Evolutionary conservation across 306 rosid genomes (phyloP).

Genomic region (Fagus sylvatica): DNA sequence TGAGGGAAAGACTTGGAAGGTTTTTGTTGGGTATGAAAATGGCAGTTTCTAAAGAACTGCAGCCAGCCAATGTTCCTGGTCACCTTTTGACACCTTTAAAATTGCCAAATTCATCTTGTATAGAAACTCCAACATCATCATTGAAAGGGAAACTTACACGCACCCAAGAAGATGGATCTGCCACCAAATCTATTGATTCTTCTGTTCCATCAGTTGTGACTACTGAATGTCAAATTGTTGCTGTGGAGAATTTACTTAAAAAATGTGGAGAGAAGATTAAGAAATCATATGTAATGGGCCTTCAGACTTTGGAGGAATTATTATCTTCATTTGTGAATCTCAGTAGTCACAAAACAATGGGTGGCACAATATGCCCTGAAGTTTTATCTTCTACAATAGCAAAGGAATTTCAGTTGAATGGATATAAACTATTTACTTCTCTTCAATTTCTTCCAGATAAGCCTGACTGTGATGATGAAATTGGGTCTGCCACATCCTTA

Average conservation of each 20-base stretch:
- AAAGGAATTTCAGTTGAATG: slow-evolving; percentile 20
- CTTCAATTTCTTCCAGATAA: slow-evolving; percentile 21
- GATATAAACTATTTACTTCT: slow-evolving; percentile 31
- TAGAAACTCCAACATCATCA: slow-evolving; percentile 11
- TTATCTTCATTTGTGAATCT: slow-evolving; percentile 22
- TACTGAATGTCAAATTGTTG: slow-evolving; percentile 1
- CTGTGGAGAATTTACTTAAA: slow-evolving; percentile 23
- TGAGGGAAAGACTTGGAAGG: slow-evolving; percentile 23
- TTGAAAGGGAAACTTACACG: not conserved
- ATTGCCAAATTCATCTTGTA: not conserved
- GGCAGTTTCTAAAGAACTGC: not conserved
- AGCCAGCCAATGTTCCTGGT: not conserved
- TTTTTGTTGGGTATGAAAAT: slow-evolving; percentile 5
- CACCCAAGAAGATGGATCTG: not conserved
- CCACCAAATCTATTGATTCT: slow-evolving; percentile 3
- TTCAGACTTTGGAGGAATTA: slow-evolving; percentile 19
- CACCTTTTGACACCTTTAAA: not conserved
- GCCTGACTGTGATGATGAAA: slow-evolving; percentile 24
- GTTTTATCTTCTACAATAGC: slow-evolving; percentile 21
- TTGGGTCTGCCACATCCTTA: slow-evolving; percentile 33
- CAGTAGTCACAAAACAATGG: not conserved
- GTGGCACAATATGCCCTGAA: not conserved
- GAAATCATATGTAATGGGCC: slow-evolving; percentile 18
- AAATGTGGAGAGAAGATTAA: slow-evolving; percentile 16
- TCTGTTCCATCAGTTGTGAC: slow-evolving; percentile 8